Conservation (phyloP, 176 grass and related monocot species). For the Tuctoria greenei region DNA sequence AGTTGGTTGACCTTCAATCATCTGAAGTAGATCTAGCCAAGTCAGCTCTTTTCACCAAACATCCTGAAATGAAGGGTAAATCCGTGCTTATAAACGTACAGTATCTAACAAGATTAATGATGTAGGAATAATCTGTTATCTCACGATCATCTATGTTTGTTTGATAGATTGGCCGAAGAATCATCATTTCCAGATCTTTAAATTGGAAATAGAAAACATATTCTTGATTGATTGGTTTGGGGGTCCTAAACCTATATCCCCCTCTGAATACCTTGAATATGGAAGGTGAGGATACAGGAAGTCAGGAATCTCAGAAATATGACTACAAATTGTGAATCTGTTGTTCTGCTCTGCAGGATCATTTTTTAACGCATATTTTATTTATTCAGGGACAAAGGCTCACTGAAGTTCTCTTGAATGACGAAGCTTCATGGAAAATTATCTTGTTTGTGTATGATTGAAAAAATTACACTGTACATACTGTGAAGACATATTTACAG, state of each 20-base stretch:
- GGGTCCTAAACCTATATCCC: constrained; percentile 78
- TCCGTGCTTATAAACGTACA: neutral
- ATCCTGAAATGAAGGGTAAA: constrained; percentile 94
- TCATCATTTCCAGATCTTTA: constrained; percentile 80
- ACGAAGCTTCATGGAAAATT: neutral
- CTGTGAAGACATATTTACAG: constrained; percentile 24
- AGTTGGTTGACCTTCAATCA: constrained; percentile 59
- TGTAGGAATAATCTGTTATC: neutral
- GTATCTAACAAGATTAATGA: neutral
- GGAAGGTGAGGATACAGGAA: constrained; percentile 48
- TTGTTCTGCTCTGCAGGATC: neutral
- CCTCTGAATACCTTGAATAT: constrained; percentile 61
- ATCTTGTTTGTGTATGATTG: neutral
- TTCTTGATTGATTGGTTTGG: constrained; percentile 98
- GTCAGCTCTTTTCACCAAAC: constrained; percentile 70
- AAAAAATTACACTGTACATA: constrained; percentile 27
- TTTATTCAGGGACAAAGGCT: constrained; percentile 35
- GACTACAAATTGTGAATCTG: neutral
- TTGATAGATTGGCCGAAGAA: constrained; percentile 76
- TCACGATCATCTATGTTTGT: constrained; percentile 24
- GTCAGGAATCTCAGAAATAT: neutral
- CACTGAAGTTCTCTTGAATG: constrained; percentile 14
- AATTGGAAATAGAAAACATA: constrained; percentile 75
- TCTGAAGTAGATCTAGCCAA: constrained; percentile 68
- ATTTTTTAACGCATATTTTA: neutral